phyloP scores from a whole-genome alignment of 1,284 basidiomycete species.

The Puccinia horiana region DNA sequence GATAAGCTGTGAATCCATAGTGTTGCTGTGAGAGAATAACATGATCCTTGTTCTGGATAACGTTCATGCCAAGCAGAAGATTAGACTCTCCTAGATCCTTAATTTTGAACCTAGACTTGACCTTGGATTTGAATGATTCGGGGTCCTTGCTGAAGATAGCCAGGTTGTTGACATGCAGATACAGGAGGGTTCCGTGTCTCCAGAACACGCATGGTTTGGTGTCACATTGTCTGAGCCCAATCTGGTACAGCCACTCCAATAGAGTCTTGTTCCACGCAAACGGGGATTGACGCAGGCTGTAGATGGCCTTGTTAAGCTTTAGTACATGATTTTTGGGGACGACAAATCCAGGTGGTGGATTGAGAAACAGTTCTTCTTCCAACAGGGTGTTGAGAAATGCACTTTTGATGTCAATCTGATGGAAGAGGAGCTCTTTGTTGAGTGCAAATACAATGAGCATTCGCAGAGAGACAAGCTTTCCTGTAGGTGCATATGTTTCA shows the following conservation, averaged over 20 bases:
- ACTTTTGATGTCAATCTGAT: slow-evolving; percentile 4
- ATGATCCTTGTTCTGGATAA: background rate
- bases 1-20: background rate
- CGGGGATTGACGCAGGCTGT: background rate
- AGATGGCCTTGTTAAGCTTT: too few species aligned
- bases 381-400: background rate
- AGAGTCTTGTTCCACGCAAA: background rate
- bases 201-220: too few species aligned
- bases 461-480: too few species aligned
- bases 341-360: background rate
- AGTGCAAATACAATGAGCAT: background rate
- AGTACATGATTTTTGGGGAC: background rate
- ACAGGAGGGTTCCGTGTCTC: too few species aligned
- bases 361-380: background rate
- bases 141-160: too few species aligned
- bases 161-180: too few species aligned
- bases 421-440: background rate
- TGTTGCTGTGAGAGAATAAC: background rate
- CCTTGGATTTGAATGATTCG: too few species aligned
- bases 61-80: slow-evolving; percentile 10
- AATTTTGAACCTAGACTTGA: slow-evolving; percentile 2
- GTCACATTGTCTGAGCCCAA: too few species aligned
- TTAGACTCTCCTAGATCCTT: background rate
- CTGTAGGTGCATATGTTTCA: too few species aligned
- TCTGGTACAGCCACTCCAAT: background rate